These are phyloP conservation scores for Leccinum incarnatum DNA, from an alignment of 768 basidiomycete species.

Conservation along the genomic window DNA sequence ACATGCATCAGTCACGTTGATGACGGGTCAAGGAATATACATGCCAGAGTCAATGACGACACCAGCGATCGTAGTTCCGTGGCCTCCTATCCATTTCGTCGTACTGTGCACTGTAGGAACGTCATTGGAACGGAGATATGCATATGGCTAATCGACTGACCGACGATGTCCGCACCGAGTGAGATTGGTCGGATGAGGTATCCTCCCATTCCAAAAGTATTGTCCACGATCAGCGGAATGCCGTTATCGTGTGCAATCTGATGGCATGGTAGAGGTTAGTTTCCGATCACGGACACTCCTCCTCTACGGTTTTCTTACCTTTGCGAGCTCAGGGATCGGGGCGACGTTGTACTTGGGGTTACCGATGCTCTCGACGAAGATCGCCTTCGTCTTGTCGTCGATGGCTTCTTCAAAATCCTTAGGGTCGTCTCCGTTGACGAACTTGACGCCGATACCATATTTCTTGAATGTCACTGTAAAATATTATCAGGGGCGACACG, in stretches of 20 bases:
- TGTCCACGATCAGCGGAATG: slow-evolving; percentile 65
- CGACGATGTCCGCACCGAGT: slow-evolving; percentile 55
- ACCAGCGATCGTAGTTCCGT: slow-evolving; percentile 64
- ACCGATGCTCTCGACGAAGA: slow-evolving; percentile 59
- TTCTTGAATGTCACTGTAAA: slow-evolving; percentile 50
- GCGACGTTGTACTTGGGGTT: slow-evolving; percentile 60
- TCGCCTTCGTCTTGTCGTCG: slow-evolving; percentile 57
- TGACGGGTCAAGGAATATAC: slow-evolving; percentile 11
- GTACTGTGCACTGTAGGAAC: slow-evolving; percentile 46
- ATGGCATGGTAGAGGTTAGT: neutral
- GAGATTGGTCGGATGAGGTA: slow-evolving; percentile 54
- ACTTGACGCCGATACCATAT: slow-evolving; percentile 53
- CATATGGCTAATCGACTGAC: slow-evolving; percentile 20
- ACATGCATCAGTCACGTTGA: neutral
- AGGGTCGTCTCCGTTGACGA: slow-evolving; percentile 46
- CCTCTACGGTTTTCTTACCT: slow-evolving; percentile 29
- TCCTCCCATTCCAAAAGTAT: slow-evolving; percentile 62
- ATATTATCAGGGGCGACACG: neutral
- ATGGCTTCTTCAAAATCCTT: slow-evolving; percentile 50
- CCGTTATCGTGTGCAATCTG: slow-evolving; percentile 58
- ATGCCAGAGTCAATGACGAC: slow-evolving; percentile 57
- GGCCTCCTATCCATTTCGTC: slow-evolving; percentile 68
- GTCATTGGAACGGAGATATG: neutral
- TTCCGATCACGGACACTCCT: neutral
- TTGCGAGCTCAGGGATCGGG: slow-evolving; percentile 54